Conservation (phyloP, 352 stramenopile species). For the Pythium insidiosum region DNA sequence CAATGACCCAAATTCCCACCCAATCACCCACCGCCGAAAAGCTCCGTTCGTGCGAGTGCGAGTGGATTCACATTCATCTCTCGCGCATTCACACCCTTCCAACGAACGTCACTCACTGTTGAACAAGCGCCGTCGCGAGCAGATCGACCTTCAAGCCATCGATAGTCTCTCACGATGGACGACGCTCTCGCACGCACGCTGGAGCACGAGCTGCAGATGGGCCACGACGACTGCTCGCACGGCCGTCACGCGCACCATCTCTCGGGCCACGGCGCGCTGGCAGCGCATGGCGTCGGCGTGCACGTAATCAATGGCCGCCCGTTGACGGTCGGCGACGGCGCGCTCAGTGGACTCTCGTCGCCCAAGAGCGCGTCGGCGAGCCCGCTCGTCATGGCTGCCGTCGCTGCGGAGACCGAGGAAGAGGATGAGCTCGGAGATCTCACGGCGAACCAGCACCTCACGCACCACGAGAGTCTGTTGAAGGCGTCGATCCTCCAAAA, state of each 20-base stretch:
- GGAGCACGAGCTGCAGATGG: background rate
- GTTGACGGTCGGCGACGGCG: constrained; percentile 3
- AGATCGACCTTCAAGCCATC: background rate
- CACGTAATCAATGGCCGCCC: constrained; percentile 16
- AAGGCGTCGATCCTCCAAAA: constrained; percentile 76
- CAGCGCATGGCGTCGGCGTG: constrained; percentile 3
- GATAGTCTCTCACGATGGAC: too few species aligned
- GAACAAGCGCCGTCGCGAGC: background rate
- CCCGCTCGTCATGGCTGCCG: constrained; percentile 11
- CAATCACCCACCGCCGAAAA: too few species aligned
- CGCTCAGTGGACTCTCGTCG: constrained; percentile 6
- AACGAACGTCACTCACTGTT: background rate
- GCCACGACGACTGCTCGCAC: too few species aligned
- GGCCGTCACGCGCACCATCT: too few species aligned
- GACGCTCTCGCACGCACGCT: background rate
- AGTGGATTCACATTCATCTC: background rate
- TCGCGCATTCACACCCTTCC: background rate
- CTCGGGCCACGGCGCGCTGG: too few species aligned
- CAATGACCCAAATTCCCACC: too few species aligned
- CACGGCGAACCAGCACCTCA: constrained; percentile 12
- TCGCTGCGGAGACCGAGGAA: constrained; percentile 7
- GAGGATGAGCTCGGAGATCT: constrained; percentile 16
- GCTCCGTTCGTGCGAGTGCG: too few species aligned
- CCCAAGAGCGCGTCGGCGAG: constrained; percentile 14
- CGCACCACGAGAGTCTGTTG: constrained; percentile 49